A percentile compares a stretch with the other conserved stretches of the same genome.
Conservation (phyloP, 1,139 yeast genomes). For the Yamadazyma jaroonii region DNA sequence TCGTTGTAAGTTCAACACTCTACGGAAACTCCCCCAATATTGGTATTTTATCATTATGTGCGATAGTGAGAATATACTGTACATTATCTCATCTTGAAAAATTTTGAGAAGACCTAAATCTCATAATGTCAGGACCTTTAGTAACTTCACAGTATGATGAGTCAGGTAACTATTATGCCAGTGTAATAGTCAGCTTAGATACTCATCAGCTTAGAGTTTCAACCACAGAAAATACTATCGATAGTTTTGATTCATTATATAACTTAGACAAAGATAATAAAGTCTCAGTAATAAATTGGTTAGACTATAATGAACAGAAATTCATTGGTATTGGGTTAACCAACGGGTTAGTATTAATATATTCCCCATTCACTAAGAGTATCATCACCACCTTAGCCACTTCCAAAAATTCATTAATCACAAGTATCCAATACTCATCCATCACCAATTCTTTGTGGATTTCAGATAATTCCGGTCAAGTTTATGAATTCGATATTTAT, state of each 20-base stretch:
- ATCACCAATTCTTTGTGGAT: constrained; percentile 54
- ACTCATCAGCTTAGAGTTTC: constrained; percentile 70
- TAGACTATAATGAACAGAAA: constrained; percentile 33
- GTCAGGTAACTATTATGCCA: constrained; percentile 59
- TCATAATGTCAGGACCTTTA: constrained; percentile 20
- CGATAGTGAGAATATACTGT: too few species aligned
- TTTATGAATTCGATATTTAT: constrained; percentile 63
- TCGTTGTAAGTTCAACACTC: too few species aligned
- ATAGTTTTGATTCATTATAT: constrained; percentile 35
- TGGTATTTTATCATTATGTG: too few species aligned
- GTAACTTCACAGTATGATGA: constrained; percentile 50
- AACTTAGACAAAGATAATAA: constrained; percentile 55
- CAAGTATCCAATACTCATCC: constrained; percentile 48
- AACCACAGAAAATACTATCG: constrained; percentile 39
- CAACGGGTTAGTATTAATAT: constrained; percentile 62
- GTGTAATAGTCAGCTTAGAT: constrained; percentile 69
- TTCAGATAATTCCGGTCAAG: constrained; percentile 58
- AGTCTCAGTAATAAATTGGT: constrained; percentile 60
- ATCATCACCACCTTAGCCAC: constrained; percentile 50
- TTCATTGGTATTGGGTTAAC: constrained; percentile 64
- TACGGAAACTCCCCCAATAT: too few species aligned
- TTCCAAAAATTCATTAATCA: constrained; percentile 50
- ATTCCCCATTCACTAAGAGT: constrained; percentile 64
- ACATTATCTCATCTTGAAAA: constrained; percentile 11
- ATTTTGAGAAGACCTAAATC: constrained; percentile 4